phyloP scores from a whole-genome alignment of 805 yeast genomes.

The Candida sonorensis region DNA sequence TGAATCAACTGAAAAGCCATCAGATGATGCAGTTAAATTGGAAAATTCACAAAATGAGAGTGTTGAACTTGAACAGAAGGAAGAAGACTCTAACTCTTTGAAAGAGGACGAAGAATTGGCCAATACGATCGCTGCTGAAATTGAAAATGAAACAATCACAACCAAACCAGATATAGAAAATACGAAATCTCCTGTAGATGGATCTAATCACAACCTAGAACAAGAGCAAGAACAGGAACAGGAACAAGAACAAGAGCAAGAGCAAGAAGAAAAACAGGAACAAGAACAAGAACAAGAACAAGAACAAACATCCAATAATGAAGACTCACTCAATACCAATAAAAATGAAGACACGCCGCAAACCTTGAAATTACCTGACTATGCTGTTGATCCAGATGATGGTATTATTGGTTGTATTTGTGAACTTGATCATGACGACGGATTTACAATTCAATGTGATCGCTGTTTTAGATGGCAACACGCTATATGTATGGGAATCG shows the following conservation, averaged over 20 bases:
- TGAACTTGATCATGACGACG: constrained; percentile 82
- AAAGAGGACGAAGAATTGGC: too few species aligned
- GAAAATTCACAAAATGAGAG: too few species aligned
- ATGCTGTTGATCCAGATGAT: constrained; percentile 71
- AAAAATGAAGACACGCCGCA: constrained; percentile 1
- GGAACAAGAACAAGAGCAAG: background rate
- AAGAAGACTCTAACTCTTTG: too few species aligned
- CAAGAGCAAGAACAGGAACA: constrained; percentile 1
- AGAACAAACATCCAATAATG: too few species aligned
- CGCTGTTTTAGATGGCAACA: constrained; percentile 93
- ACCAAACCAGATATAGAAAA: too few species aligned
- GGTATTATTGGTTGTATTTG: constrained; percentile 89
- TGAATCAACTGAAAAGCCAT: too few species aligned
- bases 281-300: background rate
- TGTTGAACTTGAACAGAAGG: too few species aligned
- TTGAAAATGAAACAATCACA: too few species aligned
- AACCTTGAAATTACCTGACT: constrained; percentile 35
- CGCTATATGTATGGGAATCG: constrained; percentile 80
- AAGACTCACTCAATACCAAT: background rate
- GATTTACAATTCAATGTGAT: constrained; percentile 93
- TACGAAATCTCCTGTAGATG: too few species aligned
- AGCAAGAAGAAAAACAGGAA: background rate
- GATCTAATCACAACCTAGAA: too few species aligned
- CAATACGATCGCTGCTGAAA: too few species aligned
- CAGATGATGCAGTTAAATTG: too few species aligned